phyloP scores from a whole-genome alignment of 179 eudicot genomes.

The Carnegiea gigantea region DNA sequence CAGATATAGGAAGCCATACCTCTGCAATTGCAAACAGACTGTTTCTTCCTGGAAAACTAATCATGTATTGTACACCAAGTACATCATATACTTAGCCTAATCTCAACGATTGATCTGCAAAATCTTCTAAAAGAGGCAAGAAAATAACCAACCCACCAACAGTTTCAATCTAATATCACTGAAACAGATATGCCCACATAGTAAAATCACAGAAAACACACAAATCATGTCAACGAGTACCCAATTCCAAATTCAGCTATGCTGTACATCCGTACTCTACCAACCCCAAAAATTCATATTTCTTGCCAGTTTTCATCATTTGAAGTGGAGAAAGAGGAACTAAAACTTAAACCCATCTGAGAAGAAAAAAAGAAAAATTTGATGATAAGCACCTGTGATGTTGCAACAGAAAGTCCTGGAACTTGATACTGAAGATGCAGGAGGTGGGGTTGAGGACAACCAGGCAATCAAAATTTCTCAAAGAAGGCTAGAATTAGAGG shows the following conservation, averaged over 20 bases:
- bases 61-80: not conserved
- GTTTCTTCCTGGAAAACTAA: not conserved
- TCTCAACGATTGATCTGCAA: not conserved
- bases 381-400: constrained; percentile 23
- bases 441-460: not conserved
- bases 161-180: not conserved
- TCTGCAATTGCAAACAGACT: not conserved
- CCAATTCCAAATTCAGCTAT: not conserved
- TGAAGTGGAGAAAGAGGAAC: not conserved
- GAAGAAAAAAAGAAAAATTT: not conserved
- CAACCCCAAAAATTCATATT: not conserved
- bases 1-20: not conserved
- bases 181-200: not conserved
- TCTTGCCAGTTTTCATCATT: not conserved
- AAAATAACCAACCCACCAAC: not conserved
- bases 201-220: not conserved
- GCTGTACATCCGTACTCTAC: not conserved
- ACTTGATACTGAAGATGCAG: not conserved
- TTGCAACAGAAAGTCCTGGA: constrained; percentile 9
- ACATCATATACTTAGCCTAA: not conserved
- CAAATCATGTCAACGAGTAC: not conserved
- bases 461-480: not conserved
- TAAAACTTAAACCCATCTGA: not conserved
- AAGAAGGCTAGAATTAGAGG: not conserved
- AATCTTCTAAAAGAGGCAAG: too few species aligned